Base-by-base conservation (phyloP, 306 rosid genomes). In the Purshia tridentata region DNA sequence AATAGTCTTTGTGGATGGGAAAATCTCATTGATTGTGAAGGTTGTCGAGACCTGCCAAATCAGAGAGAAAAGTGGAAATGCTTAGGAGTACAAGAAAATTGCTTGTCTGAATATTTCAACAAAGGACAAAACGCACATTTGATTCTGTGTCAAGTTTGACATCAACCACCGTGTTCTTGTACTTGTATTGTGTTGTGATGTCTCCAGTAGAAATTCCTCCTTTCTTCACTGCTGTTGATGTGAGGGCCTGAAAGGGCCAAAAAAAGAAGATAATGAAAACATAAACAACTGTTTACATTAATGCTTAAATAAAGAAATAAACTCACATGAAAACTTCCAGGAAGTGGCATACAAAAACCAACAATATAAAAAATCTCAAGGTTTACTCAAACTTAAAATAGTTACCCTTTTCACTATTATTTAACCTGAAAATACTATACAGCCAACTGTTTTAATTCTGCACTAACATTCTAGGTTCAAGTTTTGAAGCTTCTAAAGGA, bases 101-200 rank as follows among this genome's bases (percentile, higher is more conserved):
- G 9, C 51, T 57, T 68, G 58, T 68, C 29, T 29, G 46, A 48
- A 58, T 40, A 41, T 54, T 66, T 72, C 61, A 67, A 69, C 65
- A 69, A 69, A 77, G n/a, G 71, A 61, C 54, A 73, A 77, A 67
- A 81, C 96, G 73, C 79, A 95, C 99, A 49, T 80, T 87, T 65
- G 99, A 91, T 65, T 79, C 89, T 47, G 98, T 95, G 81, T 95
- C 98, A 75, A 91, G 72, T 88, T 95, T 95, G 80, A 91, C 84
- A 82, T 95, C 89, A 72, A 91, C 46, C 61, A 86, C 50, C 37
- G 83, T 73, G 76, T 91, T 95, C 85, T 82, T 95, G 78, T 85
- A 87, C 91, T 91, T 95, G 88, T 88, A 95, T 72, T 57, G 76
- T 69, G 98, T 82, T 19, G 85, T 88, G 50, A 95, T 78, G 79